These are phyloP conservation scores for Venturiaceae sp. DNA, from an alignment of 2,329 filamentous ascomycete species.

Conservation along the genomic window DNA sequence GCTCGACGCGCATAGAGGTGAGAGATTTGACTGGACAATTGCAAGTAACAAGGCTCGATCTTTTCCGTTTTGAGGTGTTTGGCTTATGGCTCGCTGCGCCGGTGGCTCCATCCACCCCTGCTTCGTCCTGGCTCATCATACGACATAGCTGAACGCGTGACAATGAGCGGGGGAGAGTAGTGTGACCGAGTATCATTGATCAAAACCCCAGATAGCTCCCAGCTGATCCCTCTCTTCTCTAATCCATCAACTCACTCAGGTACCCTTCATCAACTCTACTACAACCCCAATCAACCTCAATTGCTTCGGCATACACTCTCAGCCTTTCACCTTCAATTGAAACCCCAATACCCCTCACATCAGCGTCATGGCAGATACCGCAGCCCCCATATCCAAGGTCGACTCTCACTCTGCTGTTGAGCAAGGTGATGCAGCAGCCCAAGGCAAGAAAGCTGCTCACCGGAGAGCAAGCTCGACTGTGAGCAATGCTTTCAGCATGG, in stretches of 20 bases:
- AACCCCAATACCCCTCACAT: not conserved
- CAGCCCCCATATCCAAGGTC: slow-evolving; percentile 25
- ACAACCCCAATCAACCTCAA: not conserved
- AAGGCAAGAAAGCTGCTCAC: slow-evolving; percentile 37
- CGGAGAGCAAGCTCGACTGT: slow-evolving; percentile 64
- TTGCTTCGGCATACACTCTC: not conserved
- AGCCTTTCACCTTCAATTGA: not conserved
- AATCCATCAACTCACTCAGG: not conserved
- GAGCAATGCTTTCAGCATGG: slow-evolving; percentile 70
- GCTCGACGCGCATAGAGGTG: not conserved
- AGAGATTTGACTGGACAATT: too few relatives aligned
- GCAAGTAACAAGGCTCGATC: not conserved
- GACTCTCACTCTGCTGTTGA: slow-evolving; percentile 77
- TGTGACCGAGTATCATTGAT: too few relatives aligned
- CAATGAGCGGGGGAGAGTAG: too few relatives aligned
- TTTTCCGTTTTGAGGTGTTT: not conserved
- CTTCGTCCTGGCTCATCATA: too few relatives aligned
- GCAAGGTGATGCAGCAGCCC: slow-evolving; percentile 49
- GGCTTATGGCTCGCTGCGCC: not conserved
- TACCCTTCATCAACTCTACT: not conserved
- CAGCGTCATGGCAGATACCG: slow-evolving; percentile 19
- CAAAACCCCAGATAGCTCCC: not conserved
- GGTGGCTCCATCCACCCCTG: too few relatives aligned
- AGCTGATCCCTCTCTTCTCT: not conserved
- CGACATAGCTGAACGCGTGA: too few relatives aligned